Percentiles rank a stretch among this genome's conserved stretches.
phyloP scores from a whole-genome alignment of 345 rosid species.

The Gossypium raimondii region DNA sequence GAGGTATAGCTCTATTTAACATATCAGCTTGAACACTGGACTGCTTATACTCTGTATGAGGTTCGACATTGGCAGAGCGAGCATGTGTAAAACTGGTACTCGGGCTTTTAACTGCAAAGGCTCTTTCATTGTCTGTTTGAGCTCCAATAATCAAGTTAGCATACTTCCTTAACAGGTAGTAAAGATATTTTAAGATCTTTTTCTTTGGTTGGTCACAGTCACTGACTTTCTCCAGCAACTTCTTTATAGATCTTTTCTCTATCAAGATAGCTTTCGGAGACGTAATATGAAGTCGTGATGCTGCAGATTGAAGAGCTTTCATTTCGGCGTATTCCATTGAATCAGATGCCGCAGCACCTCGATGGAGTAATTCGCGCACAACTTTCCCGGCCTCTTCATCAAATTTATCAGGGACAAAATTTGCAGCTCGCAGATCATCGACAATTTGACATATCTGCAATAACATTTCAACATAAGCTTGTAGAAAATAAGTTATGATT shows the following conservation, averaged over 20 bases:
- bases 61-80: slow-evolving; percentile 28
- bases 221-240: slow-evolving; percentile 34
- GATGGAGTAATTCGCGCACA: slow-evolving; percentile 48
- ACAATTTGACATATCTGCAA: slow-evolving; percentile 62
- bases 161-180: slow-evolving; percentile 53
- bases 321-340: slow-evolving; percentile 38
- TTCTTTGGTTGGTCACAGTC: slow-evolving; percentile 36
- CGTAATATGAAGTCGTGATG: slow-evolving; percentile 49
- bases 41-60: slow-evolving; percentile 12
- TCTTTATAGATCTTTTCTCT: slow-evolving; percentile 64
- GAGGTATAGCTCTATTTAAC: slow-evolving; percentile 31
- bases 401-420: slow-evolving; percentile 46
- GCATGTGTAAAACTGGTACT: slow-evolving; percentile 17
- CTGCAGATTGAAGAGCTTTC: slow-evolving; percentile 47
- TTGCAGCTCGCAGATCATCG: slow-evolving; percentile 54
- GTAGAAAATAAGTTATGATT: background rate
- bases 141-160: slow-evolving; percentile 35
- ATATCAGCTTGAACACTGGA: slow-evolving; percentile 22
- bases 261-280: slow-evolving; percentile 44
- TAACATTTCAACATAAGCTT: slow-evolving; percentile 19
- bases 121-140: slow-evolving; percentile 34
- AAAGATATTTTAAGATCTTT: slow-evolving; percentile 47
- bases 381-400: slow-evolving; percentile 78
- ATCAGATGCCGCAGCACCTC: slow-evolving; percentile 36
- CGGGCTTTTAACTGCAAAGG: slow-evolving; percentile 9